Conservation (phyloP, 495 filamentous ascomycete species). For the Xylaria castorea region DNA sequence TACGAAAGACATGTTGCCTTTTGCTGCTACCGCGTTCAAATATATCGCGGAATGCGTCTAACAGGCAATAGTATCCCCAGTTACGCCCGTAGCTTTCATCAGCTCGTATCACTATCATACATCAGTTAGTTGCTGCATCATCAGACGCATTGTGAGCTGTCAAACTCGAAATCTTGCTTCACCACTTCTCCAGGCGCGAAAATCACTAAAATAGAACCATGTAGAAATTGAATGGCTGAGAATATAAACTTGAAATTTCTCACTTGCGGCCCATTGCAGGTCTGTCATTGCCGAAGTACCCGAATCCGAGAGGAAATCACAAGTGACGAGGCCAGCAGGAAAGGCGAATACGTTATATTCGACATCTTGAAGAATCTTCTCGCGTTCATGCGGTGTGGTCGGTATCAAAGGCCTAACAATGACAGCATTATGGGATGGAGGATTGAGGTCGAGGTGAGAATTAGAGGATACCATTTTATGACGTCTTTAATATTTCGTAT, state of each 20-base stretch:
- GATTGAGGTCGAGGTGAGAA: not conserved
- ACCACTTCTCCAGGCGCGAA: not conserved
- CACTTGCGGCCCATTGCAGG: conserved; percentile 27
- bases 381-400: conserved; percentile 11
- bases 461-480: not conserved
- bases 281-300: conserved; percentile 29
- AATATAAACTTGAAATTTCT: not conserved
- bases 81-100: conserved; percentile 30
- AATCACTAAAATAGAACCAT: not conserved
- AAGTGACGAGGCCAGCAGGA: conserved; percentile 18
- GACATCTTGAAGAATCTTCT: conserved; percentile 22
- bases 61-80: conserved; percentile 26
- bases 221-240: not conserved
- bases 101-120: conserved; percentile 14
- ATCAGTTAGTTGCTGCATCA: not conserved
- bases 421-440: not conserved
- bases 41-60: conserved; percentile 24
- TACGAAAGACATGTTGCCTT: not conserved
- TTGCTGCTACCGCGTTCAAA: conserved; percentile 16
- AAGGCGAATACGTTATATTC: conserved; percentile 26
- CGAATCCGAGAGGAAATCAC: conserved; percentile 26
- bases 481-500: not conserved
- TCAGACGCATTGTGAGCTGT: not conserved
- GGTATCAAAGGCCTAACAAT: not conserved
- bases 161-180: not conserved